A percentile compares a stretch with the other conserved stretches of the same genome.
Conservation (phyloP, 1,284 basidiomycete genomes). For the Moesziomyces sp. region DNA sequence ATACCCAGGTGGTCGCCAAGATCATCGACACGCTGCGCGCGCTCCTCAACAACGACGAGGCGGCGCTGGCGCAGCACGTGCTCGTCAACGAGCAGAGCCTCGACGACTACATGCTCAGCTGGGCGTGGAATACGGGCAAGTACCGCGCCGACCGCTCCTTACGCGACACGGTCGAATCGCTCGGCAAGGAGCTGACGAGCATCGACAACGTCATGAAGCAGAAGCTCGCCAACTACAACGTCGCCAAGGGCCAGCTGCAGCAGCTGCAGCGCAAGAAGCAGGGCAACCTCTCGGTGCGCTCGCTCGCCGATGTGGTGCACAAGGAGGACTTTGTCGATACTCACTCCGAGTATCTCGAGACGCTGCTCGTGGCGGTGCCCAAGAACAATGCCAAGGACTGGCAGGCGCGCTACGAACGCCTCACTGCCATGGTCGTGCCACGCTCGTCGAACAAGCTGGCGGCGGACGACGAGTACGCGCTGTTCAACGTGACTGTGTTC, state of each 20-base stretch:
- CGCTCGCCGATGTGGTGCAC: conserved; percentile 85
- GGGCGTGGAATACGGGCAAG: conserved; percentile 84
- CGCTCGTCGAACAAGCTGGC: conserved; percentile 81
- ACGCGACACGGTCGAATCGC: conserved; percentile 80
- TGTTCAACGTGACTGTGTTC: conserved; percentile 91
- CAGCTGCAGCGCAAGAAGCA: conserved; percentile 94
- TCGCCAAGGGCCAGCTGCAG: conserved; percentile 91
- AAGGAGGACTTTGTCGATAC: conserved; percentile 80
- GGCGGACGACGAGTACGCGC: conserved; percentile 86
- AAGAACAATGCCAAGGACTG: conserved; percentile 87
- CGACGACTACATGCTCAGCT: conserved; percentile 80
- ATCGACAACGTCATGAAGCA: conserved; percentile 72
- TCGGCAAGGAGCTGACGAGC: conserved; percentile 74
- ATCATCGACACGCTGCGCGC: conserved; percentile 92
- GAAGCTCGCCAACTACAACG: conserved; percentile 90
- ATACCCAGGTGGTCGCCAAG: conserved; percentile 88
- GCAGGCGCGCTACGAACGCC: conserved; percentile 86
- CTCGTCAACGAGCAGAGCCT: conserved; percentile 83
- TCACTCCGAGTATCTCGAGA: conserved; percentile 93
- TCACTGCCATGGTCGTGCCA: conserved; percentile 93
- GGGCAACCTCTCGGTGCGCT: conserved; percentile 93
- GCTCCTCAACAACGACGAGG: conserved; percentile 86
- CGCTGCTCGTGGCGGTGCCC: conserved; percentile 91
- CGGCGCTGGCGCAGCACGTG: conserved; percentile 83
- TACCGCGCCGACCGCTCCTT: conserved; percentile 84